A percentile compares a stretch with the other conserved stretches of the same genome.
phyloP scores from a whole-genome alignment of 2,329 filamentous ascomycete genomes.

The Cladobotryum protrusum region DNA sequence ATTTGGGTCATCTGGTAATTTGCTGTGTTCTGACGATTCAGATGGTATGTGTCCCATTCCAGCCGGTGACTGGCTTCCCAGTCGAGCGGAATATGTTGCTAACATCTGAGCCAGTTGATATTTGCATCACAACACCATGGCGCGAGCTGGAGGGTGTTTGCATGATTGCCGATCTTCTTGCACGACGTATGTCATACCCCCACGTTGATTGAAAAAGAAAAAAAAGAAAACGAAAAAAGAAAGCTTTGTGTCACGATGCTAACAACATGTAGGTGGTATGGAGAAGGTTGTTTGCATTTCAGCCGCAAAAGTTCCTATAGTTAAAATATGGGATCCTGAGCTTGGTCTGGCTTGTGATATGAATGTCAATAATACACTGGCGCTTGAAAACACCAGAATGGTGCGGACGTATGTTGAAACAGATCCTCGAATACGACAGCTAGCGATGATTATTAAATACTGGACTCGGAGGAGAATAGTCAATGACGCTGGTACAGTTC shows the following conservation, averaged over 20 bases:
- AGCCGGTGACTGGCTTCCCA: neutral
- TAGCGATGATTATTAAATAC: slow-evolving; percentile 96
- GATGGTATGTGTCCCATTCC: slow-evolving; percentile 60
- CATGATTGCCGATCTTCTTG: slow-evolving; percentile 78
- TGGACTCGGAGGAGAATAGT: slow-evolving; percentile 91
- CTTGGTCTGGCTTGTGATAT: slow-evolving; percentile 86
- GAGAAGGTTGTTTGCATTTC: slow-evolving; percentile 92
- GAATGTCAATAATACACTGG: slow-evolving; percentile 97
- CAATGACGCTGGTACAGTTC: slow-evolving; percentile 81
- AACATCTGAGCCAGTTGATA: slow-evolving; percentile 64
- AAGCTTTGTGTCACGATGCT: slow-evolving; percentile 18
- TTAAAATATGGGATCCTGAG: slow-evolving; percentile 97
- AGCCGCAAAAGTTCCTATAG: slow-evolving; percentile 93
- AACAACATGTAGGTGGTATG: slow-evolving; percentile 73
- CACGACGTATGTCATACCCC: slow-evolving; percentile 60
- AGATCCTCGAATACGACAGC: slow-evolving; percentile 79
- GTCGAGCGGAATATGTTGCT: slow-evolving; percentile 17
- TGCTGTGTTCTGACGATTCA: slow-evolving; percentile 90
- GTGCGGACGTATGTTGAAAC: slow-evolving; percentile 94
- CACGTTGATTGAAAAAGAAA: neutral
- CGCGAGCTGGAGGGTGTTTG: slow-evolving; percentile 86
- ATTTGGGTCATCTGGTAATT: slow-evolving; percentile 96
- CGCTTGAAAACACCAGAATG: slow-evolving; percentile 95
- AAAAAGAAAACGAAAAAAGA: neutral
- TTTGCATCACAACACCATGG: slow-evolving; percentile 91